Conservation (phyloP, 2,329 filamentous ascomycete genomes). For the Calonectria multiphialidica region DNA sequence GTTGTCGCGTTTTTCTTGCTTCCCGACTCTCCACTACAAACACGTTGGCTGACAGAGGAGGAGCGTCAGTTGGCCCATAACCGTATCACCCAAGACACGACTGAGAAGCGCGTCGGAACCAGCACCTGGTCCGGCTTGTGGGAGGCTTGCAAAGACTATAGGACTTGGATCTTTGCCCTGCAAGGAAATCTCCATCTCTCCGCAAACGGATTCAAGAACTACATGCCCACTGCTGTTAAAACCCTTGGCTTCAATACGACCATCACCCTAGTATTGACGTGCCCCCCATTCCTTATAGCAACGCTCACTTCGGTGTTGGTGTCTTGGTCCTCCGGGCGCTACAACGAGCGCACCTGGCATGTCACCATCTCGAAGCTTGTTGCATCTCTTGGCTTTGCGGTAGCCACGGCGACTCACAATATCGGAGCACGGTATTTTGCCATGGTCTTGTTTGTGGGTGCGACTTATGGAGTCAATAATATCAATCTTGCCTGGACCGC, state of each 20-base stretch:
- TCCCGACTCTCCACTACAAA: slow-evolving; percentile 54
- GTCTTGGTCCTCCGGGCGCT: slow-evolving; percentile 37
- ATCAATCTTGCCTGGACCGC: slow-evolving; percentile 58
- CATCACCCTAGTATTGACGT: slow-evolving; percentile 62
- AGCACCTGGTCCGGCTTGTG: slow-evolving; percentile 47
- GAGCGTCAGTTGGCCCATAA: slow-evolving; percentile 57
- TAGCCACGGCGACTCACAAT: slow-evolving; percentile 40
- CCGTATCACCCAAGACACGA: slow-evolving; percentile 50
- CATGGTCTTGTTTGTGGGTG: slow-evolving; percentile 53
- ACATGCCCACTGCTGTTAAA: slow-evolving; percentile 53
- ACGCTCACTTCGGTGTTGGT: slow-evolving; percentile 39
- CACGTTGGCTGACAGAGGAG: slow-evolving; percentile 50
- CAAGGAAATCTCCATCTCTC: slow-evolving; percentile 22
- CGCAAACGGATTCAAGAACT: slow-evolving; percentile 49
- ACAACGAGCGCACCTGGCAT: slow-evolving; percentile 56
- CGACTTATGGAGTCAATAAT: slow-evolving; percentile 55
- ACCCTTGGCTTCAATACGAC: slow-evolving; percentile 61
- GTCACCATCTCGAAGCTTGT: slow-evolving; percentile 55
- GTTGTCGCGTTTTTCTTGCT: slow-evolving; percentile 49
- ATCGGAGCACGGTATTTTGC: slow-evolving; percentile 36
- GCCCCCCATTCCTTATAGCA: slow-evolving; percentile 62
- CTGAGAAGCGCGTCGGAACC: slow-evolving; percentile 46
- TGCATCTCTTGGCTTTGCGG: slow-evolving; percentile 45
- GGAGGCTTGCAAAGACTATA: slow-evolving; percentile 40
- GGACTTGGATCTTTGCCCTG: slow-evolving; percentile 43